Evolutionary conservation across 2,329 filamentous ascomycete genomes (phyloP), one percentile per base, ranked within the genome.

Genomic region (Colletotrichum kahawae): DNA sequence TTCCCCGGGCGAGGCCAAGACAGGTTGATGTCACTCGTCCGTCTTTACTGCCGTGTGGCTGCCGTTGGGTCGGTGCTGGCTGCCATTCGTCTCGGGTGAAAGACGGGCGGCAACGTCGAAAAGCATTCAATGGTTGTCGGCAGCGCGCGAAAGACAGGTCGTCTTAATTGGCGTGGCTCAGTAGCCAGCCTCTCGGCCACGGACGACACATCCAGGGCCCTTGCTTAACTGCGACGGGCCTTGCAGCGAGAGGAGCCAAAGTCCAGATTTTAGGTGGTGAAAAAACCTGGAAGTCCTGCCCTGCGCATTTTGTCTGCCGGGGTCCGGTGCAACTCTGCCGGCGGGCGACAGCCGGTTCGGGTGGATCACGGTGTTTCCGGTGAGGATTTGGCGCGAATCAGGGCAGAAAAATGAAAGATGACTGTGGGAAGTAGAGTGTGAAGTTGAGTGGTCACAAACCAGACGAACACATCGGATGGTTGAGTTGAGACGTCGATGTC

Each of bases 271-370:
- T 48, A 24, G 59, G 63, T 48, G 54, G 63, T 67, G 18, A 31
- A 67, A 51, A 74, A 75, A 75, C 73, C 62, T 67, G 73, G 73
- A 75, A 67, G 43, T 33, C 24, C 48, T 51, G 51, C 56, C 69
- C 43, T 67, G 63, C 29, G 72, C 21, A 63, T n/a, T 48, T 29
- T 48, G 57, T 72, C 29, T 67, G 63, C 72, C 57, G 69, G 69
- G 71, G 63, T 64, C 70, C 43, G 29, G 36, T 75, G 69, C 69
- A 67, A 73, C 73, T 67, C 69, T 72, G 63, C 34, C 63, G 64
- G 73, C 63, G 57, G 69, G 34, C 54, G 57, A 48, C 69, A 68
- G 64, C 60, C 63, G 43, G 43, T 51, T 21, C 43, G 48, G 21
- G 73, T 68, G 69, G 69, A 60, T 66, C 21, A 64, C 63, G 57